phyloP scores from a whole-genome alignment of 495 filamentous ascomycete genomes.

The Trichoderma orchidacearum region DNA sequence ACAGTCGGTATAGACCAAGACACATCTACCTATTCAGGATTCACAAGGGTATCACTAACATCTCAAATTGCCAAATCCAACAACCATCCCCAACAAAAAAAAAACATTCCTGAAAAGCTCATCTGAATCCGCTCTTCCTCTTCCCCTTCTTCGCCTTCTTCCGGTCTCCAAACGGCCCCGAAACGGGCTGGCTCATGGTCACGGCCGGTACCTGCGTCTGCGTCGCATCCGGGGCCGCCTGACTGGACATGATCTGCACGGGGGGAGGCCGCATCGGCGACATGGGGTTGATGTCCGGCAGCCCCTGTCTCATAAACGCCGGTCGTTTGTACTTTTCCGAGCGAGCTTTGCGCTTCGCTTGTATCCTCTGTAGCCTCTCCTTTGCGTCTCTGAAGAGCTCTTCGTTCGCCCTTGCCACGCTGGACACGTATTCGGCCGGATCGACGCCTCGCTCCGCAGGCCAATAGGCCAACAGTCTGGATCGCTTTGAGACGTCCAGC shows the following conservation, averaged over 20 bases:
- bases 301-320: slow-evolving; percentile 3
- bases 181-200: slow-evolving; percentile 28
- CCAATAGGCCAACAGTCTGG: background rate
- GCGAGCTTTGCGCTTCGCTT: background rate
- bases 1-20: too few species aligned
- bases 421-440: background rate
- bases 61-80: background rate
- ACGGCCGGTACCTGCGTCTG: slow-evolving; percentile 9
- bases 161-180: slow-evolving; percentile 21
- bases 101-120: too few species aligned
- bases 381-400: background rate
- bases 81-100: background rate
- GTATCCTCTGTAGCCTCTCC: background rate
- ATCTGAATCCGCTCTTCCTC: slow-evolving; percentile 12
- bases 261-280: slow-evolving; percentile 9
- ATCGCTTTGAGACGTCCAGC: background rate
- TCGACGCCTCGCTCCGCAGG: background rate
- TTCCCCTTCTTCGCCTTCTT: slow-evolving; percentile 14
- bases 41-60: background rate
- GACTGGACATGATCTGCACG: slow-evolving; percentile 10
- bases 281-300: slow-evolving; percentile 12
- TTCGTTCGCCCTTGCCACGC: background rate
- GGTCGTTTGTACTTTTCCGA: background rate
- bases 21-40: too few species aligned
- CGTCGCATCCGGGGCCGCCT: slow-evolving; percentile 5